phyloP scores from a whole-genome alignment of 73 alveolate genomes.

The Symbiodinium natans region DNA sequence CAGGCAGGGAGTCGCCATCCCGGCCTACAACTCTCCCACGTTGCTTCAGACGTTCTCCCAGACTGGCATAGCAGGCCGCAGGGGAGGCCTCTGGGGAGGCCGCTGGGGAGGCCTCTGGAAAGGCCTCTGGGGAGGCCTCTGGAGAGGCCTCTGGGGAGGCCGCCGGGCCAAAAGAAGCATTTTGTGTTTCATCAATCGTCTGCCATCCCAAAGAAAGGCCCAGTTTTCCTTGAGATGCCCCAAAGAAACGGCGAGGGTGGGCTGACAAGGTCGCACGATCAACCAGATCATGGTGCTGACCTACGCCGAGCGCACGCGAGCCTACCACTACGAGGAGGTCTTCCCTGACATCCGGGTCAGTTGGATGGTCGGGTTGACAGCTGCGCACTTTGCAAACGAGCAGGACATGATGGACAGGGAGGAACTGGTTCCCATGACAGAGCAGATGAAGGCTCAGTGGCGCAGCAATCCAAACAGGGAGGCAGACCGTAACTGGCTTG shows the following conservation, averaged over 20 bases:
- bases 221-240: too few relatives aligned
- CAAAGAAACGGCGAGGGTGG: too few relatives aligned
- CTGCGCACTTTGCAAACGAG: not conserved
- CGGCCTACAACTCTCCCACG: not conserved
- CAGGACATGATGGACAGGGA: not conserved
- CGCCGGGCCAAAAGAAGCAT: too few relatives aligned
- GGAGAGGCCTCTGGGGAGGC: too few relatives aligned
- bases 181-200: too few relatives aligned
- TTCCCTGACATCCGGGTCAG: not conserved
- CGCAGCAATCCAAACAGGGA: not conserved
- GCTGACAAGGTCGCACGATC: not conserved
- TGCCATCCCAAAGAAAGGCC: too few relatives aligned
- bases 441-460: not conserved
- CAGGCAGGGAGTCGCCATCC: conserved; percentile 1
- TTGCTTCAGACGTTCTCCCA: not conserved
- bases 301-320: not conserved
- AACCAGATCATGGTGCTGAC: not conserved
- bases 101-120: too few relatives aligned
- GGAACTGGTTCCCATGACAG: not conserved
- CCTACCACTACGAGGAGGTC: not conserved
- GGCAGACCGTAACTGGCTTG: not conserved
- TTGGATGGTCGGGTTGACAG: not conserved
- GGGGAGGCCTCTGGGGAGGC: too few relatives aligned
- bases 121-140: too few relatives aligned
- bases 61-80: too few relatives aligned